Evolutionary conservation across 1,284 basidiomycete species (phyloP), one percentile per base, ranked within the genome.

Genomic region (Phaffia rhodozyma): DNA sequence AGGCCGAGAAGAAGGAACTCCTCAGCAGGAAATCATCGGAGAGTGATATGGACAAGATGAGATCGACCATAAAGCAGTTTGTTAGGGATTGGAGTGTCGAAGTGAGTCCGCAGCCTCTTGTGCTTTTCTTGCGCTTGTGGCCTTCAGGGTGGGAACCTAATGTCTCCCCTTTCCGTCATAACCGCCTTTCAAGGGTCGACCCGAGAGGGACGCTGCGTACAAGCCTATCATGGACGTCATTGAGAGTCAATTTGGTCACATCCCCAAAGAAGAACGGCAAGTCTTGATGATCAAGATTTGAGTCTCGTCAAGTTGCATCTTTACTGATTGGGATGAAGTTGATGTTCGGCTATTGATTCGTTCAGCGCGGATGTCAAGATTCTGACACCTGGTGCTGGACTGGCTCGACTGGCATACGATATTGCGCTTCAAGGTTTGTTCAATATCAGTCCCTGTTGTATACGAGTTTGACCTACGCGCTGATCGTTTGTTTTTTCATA

Each of bases 61-160:
- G 89, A 65, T 91, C 88, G 71, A 93, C 90, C 0, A 75, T 96
- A 50, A 89, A 92, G 71, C 90, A 92, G 69, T 86, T 93, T 62
- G 91, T 91, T 11, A 81, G 91, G 18, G 91, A 94, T 71, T 96
- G 91, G 91, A 87, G 86, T 63, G 80, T 79, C 67, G 84, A 89
- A 78, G 87, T 86, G 61, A n/a, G 73, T 70, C 30, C 16, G 21
- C 29, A 43, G 9, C 6, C 29, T 53, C 29, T 27, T 65, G n/a
- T n/a, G 49, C 51, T 61, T 23, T 30, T 60, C 5, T 34, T 29
- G 56, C 9, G 53, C 43, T 23, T 34, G 27, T 38, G 56, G 34
- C 11, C 7, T 11, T 27, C 21, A n/a, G 30, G 13, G 38, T 27
- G 6, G 29, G n/a, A 43, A 43, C 38, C 38, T 43, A 16, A 43